Percentiles rank a stretch among this genome's conserved stretches.
phyloP scores from a whole-genome alignment of 2,329 filamentous ascomycete species.

The Beauveria sp. region DNA sequence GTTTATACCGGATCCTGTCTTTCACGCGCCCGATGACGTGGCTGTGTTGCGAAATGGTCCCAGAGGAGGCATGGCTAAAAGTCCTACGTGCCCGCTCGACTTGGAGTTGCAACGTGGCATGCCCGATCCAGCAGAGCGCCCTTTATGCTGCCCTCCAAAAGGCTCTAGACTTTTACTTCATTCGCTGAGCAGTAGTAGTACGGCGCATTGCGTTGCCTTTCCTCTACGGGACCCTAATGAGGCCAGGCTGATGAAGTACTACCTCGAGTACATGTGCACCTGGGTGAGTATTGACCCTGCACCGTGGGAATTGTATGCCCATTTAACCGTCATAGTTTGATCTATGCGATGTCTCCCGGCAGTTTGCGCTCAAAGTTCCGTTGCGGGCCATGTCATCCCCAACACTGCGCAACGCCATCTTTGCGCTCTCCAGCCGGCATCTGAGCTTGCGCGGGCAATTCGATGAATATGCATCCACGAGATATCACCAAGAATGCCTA shows the following conservation, averaged over 20 bases:
- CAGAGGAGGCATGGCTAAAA: not conserved
- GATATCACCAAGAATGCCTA: conserved; percentile 37
- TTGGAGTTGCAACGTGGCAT: not conserved
- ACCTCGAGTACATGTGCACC: not conserved
- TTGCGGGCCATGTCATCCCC: conserved; percentile 39
- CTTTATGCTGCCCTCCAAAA: not conserved
- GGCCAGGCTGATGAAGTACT: not conserved
- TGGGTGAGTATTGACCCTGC: conserved; percentile 5
- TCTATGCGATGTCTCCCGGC: not conserved
- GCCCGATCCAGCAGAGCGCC: not conserved
- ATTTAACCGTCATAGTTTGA: not conserved
- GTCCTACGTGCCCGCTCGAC: not conserved
- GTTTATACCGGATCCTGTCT: not conserved
- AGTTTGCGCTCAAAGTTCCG: not conserved
- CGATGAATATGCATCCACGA: conserved; percentile 40
- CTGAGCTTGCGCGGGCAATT: conserved; percentile 36
- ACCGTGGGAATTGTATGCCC: too few species aligned
- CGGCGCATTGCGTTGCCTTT: not conserved
- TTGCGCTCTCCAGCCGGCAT: conserved; percentile 48
- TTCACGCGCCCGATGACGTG: not conserved
- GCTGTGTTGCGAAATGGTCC: not conserved
- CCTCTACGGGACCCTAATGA: not conserved
- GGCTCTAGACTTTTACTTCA: not conserved
- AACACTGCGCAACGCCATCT: conserved; percentile 48
- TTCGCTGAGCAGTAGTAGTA: not conserved